phyloP scores from a whole-genome alignment of 345 rosid species.

The Linum lewisii region DNA sequence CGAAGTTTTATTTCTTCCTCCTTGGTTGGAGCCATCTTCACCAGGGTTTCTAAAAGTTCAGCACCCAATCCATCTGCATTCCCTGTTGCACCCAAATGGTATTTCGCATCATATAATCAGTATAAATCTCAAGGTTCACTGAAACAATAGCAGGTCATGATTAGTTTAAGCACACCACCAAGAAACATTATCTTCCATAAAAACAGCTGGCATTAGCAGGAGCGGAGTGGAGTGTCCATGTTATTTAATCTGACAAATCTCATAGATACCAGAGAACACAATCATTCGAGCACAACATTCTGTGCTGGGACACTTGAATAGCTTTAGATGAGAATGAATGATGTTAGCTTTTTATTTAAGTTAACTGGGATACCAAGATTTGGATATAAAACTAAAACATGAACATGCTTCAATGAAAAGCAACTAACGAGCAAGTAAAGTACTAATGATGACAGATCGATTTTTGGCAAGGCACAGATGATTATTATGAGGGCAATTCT shows the following conservation, averaged over 20 bases:
- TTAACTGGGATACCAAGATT: too few relatives aligned
- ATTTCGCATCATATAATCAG: background rate
- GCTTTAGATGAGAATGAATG: too few relatives aligned
- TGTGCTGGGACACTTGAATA: too few relatives aligned
- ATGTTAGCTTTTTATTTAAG: too few relatives aligned
- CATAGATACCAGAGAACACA: background rate
- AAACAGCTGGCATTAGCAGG: background rate
- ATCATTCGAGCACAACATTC: background rate
- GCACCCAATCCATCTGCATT: conserved; percentile 80
- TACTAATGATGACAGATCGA: background rate
- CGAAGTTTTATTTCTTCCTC: conserved; percentile 94
- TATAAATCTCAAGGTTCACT: background rate
- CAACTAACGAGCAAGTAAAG: background rate
- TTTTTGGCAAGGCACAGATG: background rate
- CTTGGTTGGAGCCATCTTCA: conserved; percentile 97
- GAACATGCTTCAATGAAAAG: background rate
- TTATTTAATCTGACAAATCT: background rate
- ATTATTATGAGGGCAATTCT: background rate
- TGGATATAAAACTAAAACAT: too few relatives aligned
- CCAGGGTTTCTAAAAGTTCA: conserved; percentile 89
- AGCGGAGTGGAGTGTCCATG: background rate
- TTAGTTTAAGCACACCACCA: background rate
- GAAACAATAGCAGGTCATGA: background rate
- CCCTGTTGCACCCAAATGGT: conserved; percentile 40
- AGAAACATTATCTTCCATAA: too few relatives aligned